Base-by-base conservation (phyloP, 495 filamentous ascomycete genomes). In the Aspergillus steynii region DNA sequence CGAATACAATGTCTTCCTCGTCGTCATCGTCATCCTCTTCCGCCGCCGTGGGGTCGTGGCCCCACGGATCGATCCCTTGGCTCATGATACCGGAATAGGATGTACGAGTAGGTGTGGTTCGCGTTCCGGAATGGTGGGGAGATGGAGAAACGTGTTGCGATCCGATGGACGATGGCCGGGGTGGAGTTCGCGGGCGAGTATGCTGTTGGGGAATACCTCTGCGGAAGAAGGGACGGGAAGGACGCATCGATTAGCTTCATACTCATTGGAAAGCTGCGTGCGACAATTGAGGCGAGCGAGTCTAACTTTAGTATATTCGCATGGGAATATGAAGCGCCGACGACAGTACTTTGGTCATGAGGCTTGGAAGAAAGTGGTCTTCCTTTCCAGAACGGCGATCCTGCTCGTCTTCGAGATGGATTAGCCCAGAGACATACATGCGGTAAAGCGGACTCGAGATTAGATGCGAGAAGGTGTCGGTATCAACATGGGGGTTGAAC, bases 281-380 rank as follows among this genome's bases (percentile, higher is more conserved):
- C 7, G 9, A 15, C 4, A 42, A 14, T 42, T 42, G 37, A 42
- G 37, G 37, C 37, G 37, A 42, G 37, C 37, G 37, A 10, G 9
- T 42, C 37, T 42, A 42, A 42, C 37, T 42, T 42, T 8, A 42
- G 37, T 14, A 42, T 91, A 76, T 96, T 93, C 34, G 93, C 90
- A 76, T 99, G 96, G 45, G 95, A 98, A 73, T 99, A 99, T 50
- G 93, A 88, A 56, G 95, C 95, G 57, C 95, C 95, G 49, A 97
- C 88, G n/a, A 99, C 90, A 42, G 92, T 85, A 60, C 83, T 88
- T 29, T 85, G 77, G 56, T 93, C 90, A 71, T 85, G 79, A 47
- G 78, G 74, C 69, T 82, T 88, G 5, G 78, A 66, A 14, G 69
- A 65, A 37, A 69, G 70, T 50, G 69, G 71, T 67, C 82, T 83